A percentile compares a stretch with the other conserved stretches of the same genome.
phyloP scores from a whole-genome alignment of 2,329 filamentous ascomycete species.

The Elsinoe batatas region DNA sequence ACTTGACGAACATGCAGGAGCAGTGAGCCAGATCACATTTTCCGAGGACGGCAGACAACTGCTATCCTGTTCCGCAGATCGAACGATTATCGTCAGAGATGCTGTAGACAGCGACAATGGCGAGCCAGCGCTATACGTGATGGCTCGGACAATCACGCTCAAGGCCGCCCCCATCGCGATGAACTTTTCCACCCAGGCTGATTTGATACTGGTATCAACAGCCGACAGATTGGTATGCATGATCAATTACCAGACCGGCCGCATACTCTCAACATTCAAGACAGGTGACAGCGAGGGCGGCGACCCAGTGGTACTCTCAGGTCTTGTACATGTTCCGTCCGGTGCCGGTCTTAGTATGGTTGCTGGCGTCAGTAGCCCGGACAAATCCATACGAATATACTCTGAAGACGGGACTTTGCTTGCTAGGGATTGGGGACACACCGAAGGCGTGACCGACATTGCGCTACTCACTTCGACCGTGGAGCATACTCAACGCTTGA shows the following conservation, averaged over 20 bases:
- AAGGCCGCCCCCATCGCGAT: constrained; percentile 85
- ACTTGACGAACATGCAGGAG: constrained; percentile 79
- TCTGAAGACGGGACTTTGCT: constrained; percentile 70
- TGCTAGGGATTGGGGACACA: constrained; percentile 88
- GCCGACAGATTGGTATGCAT: constrained; percentile 55
- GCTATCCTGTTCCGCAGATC: constrained; percentile 79
- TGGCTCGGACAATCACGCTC: constrained; percentile 65
- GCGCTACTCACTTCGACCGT: constrained; percentile 40
- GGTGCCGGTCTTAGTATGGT: constrained; percentile 56
- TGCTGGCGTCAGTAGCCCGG: constrained; percentile 82
- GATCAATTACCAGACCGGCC: constrained; percentile 46
- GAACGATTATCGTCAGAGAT: constrained; percentile 75
- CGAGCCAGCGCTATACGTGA: constrained; percentile 58
- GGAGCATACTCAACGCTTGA: constrained; percentile 35
- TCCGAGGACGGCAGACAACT: constrained; percentile 56
- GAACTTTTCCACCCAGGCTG: constrained; percentile 53
- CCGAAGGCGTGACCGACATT: constrained; percentile 82
- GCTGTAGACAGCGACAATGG: constrained; percentile 59
- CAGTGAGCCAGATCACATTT: constrained; percentile 69
- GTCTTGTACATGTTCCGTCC: constrained; percentile 54
- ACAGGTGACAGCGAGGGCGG: constrained; percentile 68
- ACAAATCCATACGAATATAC: constrained; percentile 91
- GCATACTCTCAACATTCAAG: constrained; percentile 64
- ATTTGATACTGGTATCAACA: constrained; percentile 49
- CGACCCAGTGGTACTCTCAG: constrained; percentile 76